Evolutionary conservation across 2,329 filamentous ascomycete species (phyloP).

Genomic region (Colletotrichum sp.): DNA sequence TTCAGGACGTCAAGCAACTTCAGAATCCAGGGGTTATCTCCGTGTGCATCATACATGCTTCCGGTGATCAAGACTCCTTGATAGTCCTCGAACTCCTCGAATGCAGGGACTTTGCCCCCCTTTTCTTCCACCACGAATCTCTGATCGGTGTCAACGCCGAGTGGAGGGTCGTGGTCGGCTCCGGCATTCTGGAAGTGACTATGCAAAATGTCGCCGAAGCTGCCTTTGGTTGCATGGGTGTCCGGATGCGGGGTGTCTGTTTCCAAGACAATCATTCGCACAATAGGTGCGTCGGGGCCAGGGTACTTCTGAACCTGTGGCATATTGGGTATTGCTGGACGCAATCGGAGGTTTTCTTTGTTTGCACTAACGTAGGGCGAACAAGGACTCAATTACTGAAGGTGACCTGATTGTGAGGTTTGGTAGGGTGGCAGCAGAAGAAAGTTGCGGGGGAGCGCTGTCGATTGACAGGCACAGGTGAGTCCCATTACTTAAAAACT

Average conservation of each 20-base stretch:
- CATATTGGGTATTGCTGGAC: background rate
- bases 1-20: slow-evolving; percentile 65
- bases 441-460: background rate
- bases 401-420: background rate
- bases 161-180: slow-evolving; percentile 53
- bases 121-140: slow-evolving; percentile 57
- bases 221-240: slow-evolving; percentile 51
- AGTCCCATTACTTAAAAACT: background rate
- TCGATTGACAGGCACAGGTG: background rate
- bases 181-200: slow-evolving; percentile 56
- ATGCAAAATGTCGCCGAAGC: slow-evolving; percentile 59
- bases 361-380: background rate
- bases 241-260: slow-evolving; percentile 61
- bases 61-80: slow-evolving; percentile 80
- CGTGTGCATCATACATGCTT: slow-evolving; percentile 72
- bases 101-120: slow-evolving; percentile 49
- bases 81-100: slow-evolving; percentile 61
- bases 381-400: background rate
- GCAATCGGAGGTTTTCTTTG: background rate
- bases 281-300: slow-evolving; percentile 4
- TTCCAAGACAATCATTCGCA: slow-evolving; percentile 58
- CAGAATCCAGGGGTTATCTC: slow-evolving; percentile 74
- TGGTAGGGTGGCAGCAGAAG: background rate
- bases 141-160: slow-evolving; percentile 60
- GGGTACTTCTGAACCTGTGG: slow-evolving; percentile 3